These are phyloP conservation scores for Colletotrichum siamense DNA, from an alignment of 2,329 filamentous ascomycete species.

Conservation along the genomic window DNA sequence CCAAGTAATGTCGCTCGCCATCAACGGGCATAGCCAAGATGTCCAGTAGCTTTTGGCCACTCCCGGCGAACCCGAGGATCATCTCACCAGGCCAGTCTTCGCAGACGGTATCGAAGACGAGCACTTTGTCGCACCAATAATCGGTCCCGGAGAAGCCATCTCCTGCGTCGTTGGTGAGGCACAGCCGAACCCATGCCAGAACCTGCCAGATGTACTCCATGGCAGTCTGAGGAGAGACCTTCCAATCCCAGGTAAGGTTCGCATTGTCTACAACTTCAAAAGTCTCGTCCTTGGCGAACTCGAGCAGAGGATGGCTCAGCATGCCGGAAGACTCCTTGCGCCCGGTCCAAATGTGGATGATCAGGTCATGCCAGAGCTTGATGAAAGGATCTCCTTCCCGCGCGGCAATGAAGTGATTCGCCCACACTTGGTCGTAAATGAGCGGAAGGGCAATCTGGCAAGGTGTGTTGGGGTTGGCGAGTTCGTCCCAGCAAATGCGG, in stretches of 20 bases:
- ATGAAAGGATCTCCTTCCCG: slow-evolving; percentile 48
- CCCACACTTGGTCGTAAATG: slow-evolving; percentile 32
- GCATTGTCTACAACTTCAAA: slow-evolving; percentile 24
- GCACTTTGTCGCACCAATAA: slow-evolving; percentile 36
- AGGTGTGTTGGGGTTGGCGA: slow-evolving; percentile 38
- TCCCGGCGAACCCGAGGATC: slow-evolving; percentile 18
- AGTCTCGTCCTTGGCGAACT: slow-evolving; percentile 17
- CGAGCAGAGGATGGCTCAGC: slow-evolving; percentile 35
- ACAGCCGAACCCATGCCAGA: slow-evolving; percentile 34
- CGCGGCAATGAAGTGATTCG: slow-evolving; percentile 49
- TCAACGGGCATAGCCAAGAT: slow-evolving; percentile 25
- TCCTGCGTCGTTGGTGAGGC: slow-evolving; percentile 35
- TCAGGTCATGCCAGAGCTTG: slow-evolving; percentile 45
- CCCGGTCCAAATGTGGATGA: slow-evolving; percentile 39
- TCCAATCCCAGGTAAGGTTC: slow-evolving; percentile 25
- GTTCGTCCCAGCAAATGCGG: slow-evolving; percentile 45
- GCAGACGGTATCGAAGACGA: slow-evolving; percentile 33
- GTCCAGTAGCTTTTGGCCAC: slow-evolving; percentile 25
- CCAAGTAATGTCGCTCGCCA: slow-evolving; percentile 13
- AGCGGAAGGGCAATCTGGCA: slow-evolving; percentile 30
- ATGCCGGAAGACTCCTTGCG: slow-evolving; percentile 33
- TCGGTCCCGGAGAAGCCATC: slow-evolving; percentile 39
- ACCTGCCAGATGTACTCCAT: slow-evolving; percentile 36
- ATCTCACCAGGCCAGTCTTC: slow-evolving; percentile 27
- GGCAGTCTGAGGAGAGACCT: slow-evolving; percentile 28